Conservation (phyloP, 768 basidiomycete genomes). For the Panellus pusillus region DNA sequence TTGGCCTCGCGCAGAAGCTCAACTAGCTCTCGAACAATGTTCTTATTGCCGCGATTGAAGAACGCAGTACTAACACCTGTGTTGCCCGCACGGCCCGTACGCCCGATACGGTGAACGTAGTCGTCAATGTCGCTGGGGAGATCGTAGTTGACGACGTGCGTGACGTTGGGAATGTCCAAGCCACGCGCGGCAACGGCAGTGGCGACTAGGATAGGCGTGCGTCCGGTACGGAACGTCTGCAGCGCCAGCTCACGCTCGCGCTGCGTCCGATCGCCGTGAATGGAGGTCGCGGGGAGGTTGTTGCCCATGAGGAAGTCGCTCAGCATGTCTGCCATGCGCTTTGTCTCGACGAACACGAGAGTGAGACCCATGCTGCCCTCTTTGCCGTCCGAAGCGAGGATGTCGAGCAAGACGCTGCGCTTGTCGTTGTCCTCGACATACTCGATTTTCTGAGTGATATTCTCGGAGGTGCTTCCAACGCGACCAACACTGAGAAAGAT, state of each 20-base stretch:
- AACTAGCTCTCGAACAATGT: constrained; percentile 88
- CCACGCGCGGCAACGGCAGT: constrained; percentile 99
- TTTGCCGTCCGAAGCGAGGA: constrained; percentile 76
- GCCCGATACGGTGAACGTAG: constrained; percentile 97
- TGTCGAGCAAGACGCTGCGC: constrained; percentile 92
- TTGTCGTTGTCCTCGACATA: constrained; percentile 98
- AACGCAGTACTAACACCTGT: constrained; percentile 95
- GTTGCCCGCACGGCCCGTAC: constrained; percentile 98
- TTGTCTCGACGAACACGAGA: constrained; percentile 98
- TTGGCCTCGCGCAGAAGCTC: constrained; percentile 96
- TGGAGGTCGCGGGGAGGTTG: constrained; percentile 88
- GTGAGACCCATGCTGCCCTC: constrained; percentile 67
- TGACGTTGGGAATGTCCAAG: constrained; percentile 98
- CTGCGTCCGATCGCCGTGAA: constrained; percentile 97
- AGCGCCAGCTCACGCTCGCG: constrained; percentile 96
- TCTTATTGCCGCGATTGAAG: constrained; percentile 91
- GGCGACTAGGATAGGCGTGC: constrained; percentile 95
- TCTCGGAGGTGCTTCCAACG: constrained; percentile 98
- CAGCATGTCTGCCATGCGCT: constrained; percentile 98
- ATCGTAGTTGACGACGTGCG: constrained; percentile 98
- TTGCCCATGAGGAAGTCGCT: constrained; percentile 91
- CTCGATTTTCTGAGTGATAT: constrained; percentile 98
- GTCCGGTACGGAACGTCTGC: constrained; percentile 92
- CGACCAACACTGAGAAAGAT: constrained; percentile 98
- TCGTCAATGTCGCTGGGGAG: constrained; percentile 98